Percentiles rank a stretch among this genome's conserved stretches.
Conservation (phyloP, 1,139 yeast genomes). For the Debaryomyces subglobosus region DNA sequence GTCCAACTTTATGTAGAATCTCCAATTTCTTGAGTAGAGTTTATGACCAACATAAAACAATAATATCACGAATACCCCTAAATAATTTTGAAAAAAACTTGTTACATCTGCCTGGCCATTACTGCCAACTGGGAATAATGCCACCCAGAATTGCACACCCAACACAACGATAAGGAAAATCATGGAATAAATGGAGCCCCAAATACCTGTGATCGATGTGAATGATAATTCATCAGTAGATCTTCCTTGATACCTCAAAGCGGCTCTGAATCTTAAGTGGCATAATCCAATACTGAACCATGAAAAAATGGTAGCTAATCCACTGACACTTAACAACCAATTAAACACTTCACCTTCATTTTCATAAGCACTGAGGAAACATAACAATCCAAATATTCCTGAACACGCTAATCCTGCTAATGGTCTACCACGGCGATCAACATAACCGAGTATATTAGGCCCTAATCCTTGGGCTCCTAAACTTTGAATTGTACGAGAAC, state of each 20-base stretch:
- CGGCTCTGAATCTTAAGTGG: conserved; percentile 43
- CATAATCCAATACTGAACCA: conserved; percentile 45
- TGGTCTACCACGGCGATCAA: conserved; percentile 47
- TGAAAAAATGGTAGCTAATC: conserved; percentile 44
- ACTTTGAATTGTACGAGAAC: conserved; percentile 45
- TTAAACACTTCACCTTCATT: conserved; percentile 39
- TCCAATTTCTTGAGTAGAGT: conserved; percentile 37
- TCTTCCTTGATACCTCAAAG: conserved; percentile 33
- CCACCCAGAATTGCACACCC: conserved; percentile 42
- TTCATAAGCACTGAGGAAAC: conserved; percentile 44
- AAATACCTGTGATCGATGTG: conserved; percentile 32
- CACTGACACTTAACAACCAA: conserved; percentile 48
- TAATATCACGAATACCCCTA: conserved; percentile 37
- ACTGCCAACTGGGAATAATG: conserved; percentile 37
- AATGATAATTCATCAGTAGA: conserved; percentile 32
- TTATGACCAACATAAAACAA: conserved; percentile 40
- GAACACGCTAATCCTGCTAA: conserved; percentile 38
- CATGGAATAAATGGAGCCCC: conserved; percentile 40
- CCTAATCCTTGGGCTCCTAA: conserved; percentile 47
- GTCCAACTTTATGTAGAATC: conserved; percentile 24
- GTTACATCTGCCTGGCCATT: conserved; percentile 30
- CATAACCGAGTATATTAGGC: conserved; percentile 37
- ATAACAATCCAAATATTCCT: conserved; percentile 40
- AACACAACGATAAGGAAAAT: conserved; percentile 33
- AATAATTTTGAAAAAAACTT: conserved; percentile 40